Percentiles rank a stretch among this genome's conserved stretches.
Evolutionary conservation across 345 rosid species (phyloP).

Genomic region (Brassica rapa): DNA sequence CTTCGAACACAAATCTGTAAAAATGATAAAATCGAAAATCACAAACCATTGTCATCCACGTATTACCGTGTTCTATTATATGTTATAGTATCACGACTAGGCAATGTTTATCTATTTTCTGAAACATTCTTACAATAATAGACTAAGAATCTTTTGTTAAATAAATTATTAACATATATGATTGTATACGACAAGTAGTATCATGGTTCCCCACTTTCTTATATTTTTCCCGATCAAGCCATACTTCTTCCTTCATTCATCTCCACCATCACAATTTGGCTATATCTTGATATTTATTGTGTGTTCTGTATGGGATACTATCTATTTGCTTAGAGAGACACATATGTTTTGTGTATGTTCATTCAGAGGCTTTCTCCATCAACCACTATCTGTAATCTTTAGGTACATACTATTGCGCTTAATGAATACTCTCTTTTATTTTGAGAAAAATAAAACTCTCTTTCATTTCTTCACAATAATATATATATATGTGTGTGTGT

Average conservation of each 20-base stretch:
- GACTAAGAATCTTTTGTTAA: slow-evolving; percentile 3
- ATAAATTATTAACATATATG: slow-evolving; percentile 9
- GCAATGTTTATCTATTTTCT: slow-evolving; percentile 9
- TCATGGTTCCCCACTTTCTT: slow-evolving; percentile 42
- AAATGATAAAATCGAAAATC: background rate
- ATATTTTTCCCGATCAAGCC: slow-evolving; percentile 5
- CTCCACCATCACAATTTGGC: slow-evolving; percentile 12
- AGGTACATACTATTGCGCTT: slow-evolving; percentile 9
- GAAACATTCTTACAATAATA: slow-evolving; percentile 4
- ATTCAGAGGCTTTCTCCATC: slow-evolving; percentile 5
- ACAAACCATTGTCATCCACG: background rate
- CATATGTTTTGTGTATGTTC: slow-evolving; percentile 6
- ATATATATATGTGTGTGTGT: background rate
- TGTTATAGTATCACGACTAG: slow-evolving; percentile 7
- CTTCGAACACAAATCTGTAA: background rate
- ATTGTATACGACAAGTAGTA: slow-evolving; percentile 31
- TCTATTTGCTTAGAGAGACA: background rate
- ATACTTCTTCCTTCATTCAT: slow-evolving; percentile 11
- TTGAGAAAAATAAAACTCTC: background rate
- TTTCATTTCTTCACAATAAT: background rate
- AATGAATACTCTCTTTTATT: background rate
- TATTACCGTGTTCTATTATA: slow-evolving; percentile 6
- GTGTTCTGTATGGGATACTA: background rate
- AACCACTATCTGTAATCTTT: background rate
- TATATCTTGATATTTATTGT: slow-evolving; percentile 4